These are phyloP conservation scores for Chimonanthus praecox DNA, from an alignment of 164 flowering plant species.

Conservation along the genomic window DNA sequence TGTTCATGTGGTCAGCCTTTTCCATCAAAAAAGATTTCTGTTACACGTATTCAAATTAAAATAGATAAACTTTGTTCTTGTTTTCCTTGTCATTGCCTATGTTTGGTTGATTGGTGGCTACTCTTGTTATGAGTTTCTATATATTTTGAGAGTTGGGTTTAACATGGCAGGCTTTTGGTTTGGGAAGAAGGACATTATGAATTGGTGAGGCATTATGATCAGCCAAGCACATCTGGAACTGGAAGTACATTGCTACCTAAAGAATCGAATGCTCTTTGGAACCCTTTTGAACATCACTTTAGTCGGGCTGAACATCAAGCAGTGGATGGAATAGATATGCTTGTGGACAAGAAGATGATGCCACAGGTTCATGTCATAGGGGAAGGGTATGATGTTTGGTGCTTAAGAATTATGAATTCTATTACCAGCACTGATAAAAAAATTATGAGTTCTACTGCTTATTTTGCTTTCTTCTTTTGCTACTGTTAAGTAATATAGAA, in stretches of 20 bases:
- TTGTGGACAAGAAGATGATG: slow-evolving; percentile 63
- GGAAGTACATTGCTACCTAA: slow-evolving; percentile 26
- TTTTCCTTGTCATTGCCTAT: not conserved
- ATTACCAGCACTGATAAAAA: too few species aligned
- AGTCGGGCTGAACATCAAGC: slow-evolving; percentile 26
- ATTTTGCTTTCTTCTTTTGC: not conserved
- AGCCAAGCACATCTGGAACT: slow-evolving; percentile 23
- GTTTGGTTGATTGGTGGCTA: not conserved
- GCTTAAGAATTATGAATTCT: not conserved
- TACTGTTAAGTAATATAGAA: not conserved
- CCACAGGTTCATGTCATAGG: slow-evolving; percentile 61
- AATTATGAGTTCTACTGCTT: not conserved
- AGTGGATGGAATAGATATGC: slow-evolving; percentile 28
- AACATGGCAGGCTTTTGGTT: slow-evolving; percentile 57
- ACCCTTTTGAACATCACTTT: slow-evolving; percentile 15
- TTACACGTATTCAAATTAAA: too few species aligned
- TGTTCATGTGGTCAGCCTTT: too few species aligned
- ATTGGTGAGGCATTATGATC: slow-evolving; percentile 15
- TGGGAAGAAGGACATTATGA: slow-evolving; percentile 84
- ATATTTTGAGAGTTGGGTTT: slow-evolving; percentile 5
- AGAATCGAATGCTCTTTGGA: slow-evolving; percentile 37
- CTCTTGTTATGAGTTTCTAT: slow-evolving; percentile 1
- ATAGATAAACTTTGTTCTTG: not conserved
- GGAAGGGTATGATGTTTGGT: slow-evolving; percentile 55
- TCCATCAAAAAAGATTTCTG: too few species aligned